phyloP scores from a whole-genome alignment of 495 filamentous ascomycete genomes.

The Talaromyces borbonicus region DNA sequence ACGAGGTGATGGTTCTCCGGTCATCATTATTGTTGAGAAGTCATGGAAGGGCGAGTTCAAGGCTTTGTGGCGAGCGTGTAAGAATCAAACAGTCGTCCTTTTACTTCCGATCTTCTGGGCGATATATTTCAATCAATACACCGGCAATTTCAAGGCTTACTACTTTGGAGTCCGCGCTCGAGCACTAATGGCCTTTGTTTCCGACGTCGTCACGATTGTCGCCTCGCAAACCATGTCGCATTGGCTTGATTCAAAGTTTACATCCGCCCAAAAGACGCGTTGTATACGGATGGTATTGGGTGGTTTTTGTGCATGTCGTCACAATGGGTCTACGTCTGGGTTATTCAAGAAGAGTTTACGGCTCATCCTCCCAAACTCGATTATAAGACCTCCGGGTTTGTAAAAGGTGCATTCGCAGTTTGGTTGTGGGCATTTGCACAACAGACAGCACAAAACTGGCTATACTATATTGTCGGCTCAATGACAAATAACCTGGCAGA shows the following conservation, averaged over 20 bases:
- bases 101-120: slow-evolving; percentile 31
- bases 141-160: slow-evolving; percentile 26
- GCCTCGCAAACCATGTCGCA: slow-evolving; percentile 29
- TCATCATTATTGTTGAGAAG: slow-evolving; percentile 34
- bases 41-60: slow-evolving; percentile 27
- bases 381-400: slow-evolving; percentile 34
- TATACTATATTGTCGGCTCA: slow-evolving; percentile 51
- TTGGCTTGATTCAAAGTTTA: slow-evolving; percentile 31
- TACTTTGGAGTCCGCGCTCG: slow-evolving; percentile 31
- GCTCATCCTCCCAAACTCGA: slow-evolving; percentile 30
- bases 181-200: slow-evolving; percentile 26
- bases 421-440: slow-evolving; percentile 38
- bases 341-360: slow-evolving; percentile 39
- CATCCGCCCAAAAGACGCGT: slow-evolving; percentile 30
- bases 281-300: slow-evolving; percentile 31
- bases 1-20: slow-evolving; percentile 42
- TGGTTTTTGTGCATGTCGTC: slow-evolving; percentile 29
- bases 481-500: slow-evolving; percentile 47
- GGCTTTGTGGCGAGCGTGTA: slow-evolving; percentile 21
- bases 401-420: slow-evolving; percentile 35
- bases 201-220: slow-evolving; percentile 23
- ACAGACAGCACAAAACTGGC: slow-evolving; percentile 38
- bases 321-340: slow-evolving; percentile 41
- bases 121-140: slow-evolving; percentile 30
- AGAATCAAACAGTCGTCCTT: slow-evolving; percentile 16